These are phyloP conservation scores for Xylariaceae sp. DNA, from an alignment of 2,329 filamentous ascomycete species.

Conservation along the genomic window DNA sequence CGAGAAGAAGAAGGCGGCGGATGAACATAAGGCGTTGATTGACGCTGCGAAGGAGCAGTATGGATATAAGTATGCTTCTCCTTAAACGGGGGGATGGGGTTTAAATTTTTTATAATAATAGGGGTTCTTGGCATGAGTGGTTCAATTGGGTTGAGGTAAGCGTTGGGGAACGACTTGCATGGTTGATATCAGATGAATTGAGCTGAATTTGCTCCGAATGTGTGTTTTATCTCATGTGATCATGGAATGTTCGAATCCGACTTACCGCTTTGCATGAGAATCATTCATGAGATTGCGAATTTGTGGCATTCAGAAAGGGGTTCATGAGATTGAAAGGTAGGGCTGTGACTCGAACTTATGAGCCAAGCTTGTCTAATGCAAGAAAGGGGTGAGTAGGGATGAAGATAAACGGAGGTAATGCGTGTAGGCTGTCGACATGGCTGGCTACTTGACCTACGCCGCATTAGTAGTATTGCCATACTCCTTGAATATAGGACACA, in stretches of 20 bases:
- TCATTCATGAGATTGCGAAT: not conserved
- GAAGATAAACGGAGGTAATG: too few relatives aligned
- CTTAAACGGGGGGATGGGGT: constrained; percentile 13
- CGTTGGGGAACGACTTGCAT: not conserved
- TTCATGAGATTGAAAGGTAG: too few relatives aligned
- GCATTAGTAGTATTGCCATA: too few relatives aligned
- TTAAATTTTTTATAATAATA: not conserved
- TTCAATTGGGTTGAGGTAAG: not conserved
- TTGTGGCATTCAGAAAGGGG: too few relatives aligned
- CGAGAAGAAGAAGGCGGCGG: constrained; percentile 42
- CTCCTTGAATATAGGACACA: too few relatives aligned
- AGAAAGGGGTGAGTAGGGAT: too few relatives aligned
- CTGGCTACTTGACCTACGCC: too few relatives aligned
- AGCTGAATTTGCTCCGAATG: not conserved
- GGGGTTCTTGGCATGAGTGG: not conserved
- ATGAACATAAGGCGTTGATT: constrained; percentile 34
- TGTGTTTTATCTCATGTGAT: not conserved
- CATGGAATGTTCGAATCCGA: not conserved
- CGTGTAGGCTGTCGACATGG: too few relatives aligned
- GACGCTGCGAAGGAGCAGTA: constrained; percentile 42
- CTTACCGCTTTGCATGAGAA: not conserved
- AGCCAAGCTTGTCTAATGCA: too few relatives aligned
- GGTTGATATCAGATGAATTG: not conserved
- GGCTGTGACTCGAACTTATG: too few relatives aligned
- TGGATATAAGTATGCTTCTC: constrained; percentile 43